Conservation (phyloP, 768 basidiomycete genomes). For the Agaricus bisporus region DNA sequence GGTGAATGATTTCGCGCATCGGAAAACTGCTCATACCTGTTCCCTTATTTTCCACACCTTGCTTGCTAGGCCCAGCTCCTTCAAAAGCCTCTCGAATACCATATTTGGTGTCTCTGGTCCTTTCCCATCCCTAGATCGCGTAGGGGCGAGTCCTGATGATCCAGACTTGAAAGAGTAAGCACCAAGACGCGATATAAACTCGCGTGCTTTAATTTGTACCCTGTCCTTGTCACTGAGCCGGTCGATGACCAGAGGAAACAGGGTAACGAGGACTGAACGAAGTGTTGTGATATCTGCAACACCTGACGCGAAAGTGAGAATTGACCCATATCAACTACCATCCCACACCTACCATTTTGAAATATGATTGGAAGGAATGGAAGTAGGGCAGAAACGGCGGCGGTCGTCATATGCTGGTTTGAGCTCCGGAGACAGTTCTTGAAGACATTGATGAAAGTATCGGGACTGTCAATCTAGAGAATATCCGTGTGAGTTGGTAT, state of each 20-base stretch:
- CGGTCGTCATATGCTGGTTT: slow-evolving; percentile 77
- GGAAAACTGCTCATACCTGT: slow-evolving; percentile 49
- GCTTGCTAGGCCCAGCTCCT: slow-evolving; percentile 67
- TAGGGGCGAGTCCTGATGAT: slow-evolving; percentile 34
- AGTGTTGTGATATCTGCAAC: slow-evolving; percentile 51
- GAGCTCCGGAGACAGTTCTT: slow-evolving; percentile 73
- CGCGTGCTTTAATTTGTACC: slow-evolving; percentile 67
- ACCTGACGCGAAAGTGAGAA: slow-evolving; percentile 27
- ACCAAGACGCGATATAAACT: slow-evolving; percentile 69
- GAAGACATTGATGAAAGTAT: slow-evolving; percentile 60
- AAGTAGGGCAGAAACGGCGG: slow-evolving; percentile 66
- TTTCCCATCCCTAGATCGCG: slow-evolving; percentile 43
- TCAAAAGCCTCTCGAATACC: slow-evolving; percentile 66
- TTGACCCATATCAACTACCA: slow-evolving; percentile 33
- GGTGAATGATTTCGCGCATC: neutral
- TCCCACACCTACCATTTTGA: slow-evolving; percentile 19
- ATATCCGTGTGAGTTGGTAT: neutral
- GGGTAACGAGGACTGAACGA: slow-evolving; percentile 60
- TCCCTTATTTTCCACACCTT: slow-evolving; percentile 86
- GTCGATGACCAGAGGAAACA: slow-evolving; percentile 72
- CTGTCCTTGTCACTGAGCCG: slow-evolving; percentile 80
- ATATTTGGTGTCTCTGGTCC: slow-evolving; percentile 61
- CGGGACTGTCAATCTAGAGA: slow-evolving; percentile 63
- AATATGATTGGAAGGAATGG: slow-evolving; percentile 61
- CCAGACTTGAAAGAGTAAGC: slow-evolving; percentile 63